phyloP scores from a whole-genome alignment of 2,329 filamentous ascomycete genomes.

The Sporothrix variecibatus region DNA sequence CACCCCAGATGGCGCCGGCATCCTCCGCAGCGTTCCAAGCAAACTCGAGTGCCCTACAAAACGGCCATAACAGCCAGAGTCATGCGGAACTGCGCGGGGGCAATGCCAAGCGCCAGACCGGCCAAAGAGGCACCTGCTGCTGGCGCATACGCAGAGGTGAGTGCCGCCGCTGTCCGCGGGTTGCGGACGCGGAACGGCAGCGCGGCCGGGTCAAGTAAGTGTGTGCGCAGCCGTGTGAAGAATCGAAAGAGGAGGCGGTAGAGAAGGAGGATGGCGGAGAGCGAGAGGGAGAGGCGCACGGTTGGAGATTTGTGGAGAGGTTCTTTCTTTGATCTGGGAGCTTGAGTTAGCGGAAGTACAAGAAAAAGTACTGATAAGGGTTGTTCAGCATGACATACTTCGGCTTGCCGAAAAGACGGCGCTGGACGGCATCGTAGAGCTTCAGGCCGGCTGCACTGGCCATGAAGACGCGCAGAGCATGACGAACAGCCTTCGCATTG shows the following conservation, averaged over 20 bases:
- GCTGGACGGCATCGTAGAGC: slow-evolving; percentile 57
- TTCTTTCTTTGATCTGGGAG: slow-evolving; percentile 44
- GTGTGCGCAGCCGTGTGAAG: slow-evolving; percentile 74
- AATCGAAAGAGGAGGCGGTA: slow-evolving; percentile 91
- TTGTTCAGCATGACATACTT: slow-evolving; percentile 37
- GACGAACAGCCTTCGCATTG: slow-evolving; percentile 69
- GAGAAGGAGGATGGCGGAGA: slow-evolving; percentile 78
- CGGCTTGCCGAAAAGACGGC: slow-evolving; percentile 49
- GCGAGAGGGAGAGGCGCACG: slow-evolving; percentile 75
- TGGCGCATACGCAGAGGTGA: slow-evolving; percentile 83
- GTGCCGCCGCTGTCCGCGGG: slow-evolving; percentile 68
- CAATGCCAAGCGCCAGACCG: slow-evolving; percentile 78
- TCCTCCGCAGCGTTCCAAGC: slow-evolving; percentile 81
- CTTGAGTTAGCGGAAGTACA: neutral
- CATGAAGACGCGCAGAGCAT: slow-evolving; percentile 70
- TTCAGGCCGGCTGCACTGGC: slow-evolving; percentile 65
- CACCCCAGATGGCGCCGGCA: slow-evolving; percentile 67
- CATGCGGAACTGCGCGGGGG: slow-evolving; percentile 65
- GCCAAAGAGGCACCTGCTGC: slow-evolving; percentile 89
- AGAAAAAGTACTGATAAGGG: neutral
- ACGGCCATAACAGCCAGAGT: slow-evolving; percentile 80
- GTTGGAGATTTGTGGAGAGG: slow-evolving; percentile 66
- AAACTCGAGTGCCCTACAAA: slow-evolving; percentile 79
- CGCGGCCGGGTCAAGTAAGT: slow-evolving; percentile 78
- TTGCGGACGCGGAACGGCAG: slow-evolving; percentile 81